These are phyloP conservation scores for Fusarium albosuccineum DNA, from an alignment of 2,329 filamentous ascomycete species.

Conservation along the genomic window DNA sequence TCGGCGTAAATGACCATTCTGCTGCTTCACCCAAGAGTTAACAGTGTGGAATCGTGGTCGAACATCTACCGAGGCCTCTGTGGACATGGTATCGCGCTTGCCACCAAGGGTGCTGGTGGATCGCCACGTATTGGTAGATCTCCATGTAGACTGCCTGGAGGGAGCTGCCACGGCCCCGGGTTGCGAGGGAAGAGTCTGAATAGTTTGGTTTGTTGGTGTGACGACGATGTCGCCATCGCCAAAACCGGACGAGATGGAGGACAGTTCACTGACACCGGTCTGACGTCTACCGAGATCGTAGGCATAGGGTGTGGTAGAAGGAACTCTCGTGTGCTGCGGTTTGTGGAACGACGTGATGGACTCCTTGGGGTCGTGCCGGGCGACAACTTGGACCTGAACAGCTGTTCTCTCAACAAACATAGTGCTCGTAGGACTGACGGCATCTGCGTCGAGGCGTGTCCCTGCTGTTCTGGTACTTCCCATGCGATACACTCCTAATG, in stretches of 20 bases:
- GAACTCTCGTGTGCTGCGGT: conserved; percentile 31
- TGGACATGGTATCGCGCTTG: conserved; percentile 65
- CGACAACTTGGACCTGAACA: conserved; percentile 38
- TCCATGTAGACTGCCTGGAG: conserved; percentile 31
- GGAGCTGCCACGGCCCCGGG: conserved; percentile 19
- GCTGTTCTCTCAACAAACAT: conserved; percentile 43
- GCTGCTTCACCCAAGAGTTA: conserved; percentile 75
- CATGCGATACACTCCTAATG: conserved; percentile 37
- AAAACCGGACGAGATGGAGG: conserved; percentile 74
- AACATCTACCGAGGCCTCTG: conserved; percentile 65
- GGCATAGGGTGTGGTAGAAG: conserved; percentile 33
- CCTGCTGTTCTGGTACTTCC: conserved; percentile 22
- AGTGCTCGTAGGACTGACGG: conserved; percentile 41
- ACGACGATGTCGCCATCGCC: conserved; percentile 72
- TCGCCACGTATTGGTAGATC: conserved; percentile 32
- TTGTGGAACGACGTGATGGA: conserved; percentile 20
- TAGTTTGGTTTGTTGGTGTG: conserved; percentile 47
- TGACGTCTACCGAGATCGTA: conserved; percentile 37
- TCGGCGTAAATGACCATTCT: conserved; percentile 66
- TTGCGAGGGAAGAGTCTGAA: conserved; percentile 32
- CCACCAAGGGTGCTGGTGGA: conserved; percentile 22
- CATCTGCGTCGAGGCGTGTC: conserved; percentile 29
- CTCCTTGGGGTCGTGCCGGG: conserved; percentile 35
- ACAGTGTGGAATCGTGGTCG: conserved; percentile 70
- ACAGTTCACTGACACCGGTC: conserved; percentile 64